phyloP scores from a whole-genome alignment of 345 rosid species.

The Moricandia moricandioides region DNA sequence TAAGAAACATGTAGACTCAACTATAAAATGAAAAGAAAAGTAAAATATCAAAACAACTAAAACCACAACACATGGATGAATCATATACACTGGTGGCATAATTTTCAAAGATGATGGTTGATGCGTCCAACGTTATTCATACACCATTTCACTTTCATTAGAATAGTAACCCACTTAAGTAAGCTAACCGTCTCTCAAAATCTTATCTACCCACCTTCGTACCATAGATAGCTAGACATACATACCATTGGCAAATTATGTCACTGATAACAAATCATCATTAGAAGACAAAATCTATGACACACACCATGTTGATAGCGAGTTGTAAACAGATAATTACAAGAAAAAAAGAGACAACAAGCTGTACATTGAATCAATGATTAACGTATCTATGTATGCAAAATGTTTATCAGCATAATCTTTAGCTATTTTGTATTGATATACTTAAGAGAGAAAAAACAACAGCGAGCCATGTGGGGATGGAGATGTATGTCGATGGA shows the following conservation, averaged over 20 bases:
- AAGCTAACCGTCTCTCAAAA: neutral
- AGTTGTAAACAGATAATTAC: constrained; percentile 1
- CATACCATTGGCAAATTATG: neutral
- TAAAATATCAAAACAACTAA: neutral
- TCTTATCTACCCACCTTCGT: neutral
- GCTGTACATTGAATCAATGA: neutral
- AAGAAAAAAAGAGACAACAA: neutral
- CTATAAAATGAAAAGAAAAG: neutral
- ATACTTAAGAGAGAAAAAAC: neutral
- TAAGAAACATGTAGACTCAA: neutral
- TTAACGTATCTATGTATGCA: neutral
- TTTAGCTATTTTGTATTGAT: neutral
- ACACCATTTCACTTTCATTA: neutral
- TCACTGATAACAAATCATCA: neutral
- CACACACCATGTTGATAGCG: neutral
- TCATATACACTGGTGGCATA: neutral
- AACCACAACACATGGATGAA: neutral
- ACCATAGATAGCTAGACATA: neutral
- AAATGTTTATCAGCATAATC: neutral
- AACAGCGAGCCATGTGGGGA: constrained; percentile 23
- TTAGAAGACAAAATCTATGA: neutral
- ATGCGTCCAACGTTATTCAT: neutral
- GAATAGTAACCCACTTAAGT: neutral
- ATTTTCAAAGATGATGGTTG: neutral
- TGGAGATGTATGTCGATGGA: constrained; percentile 26